These are phyloP conservation scores for Mariannaea sp. DNA, from an alignment of 2,329 filamentous ascomycete species.

Conservation along the genomic window DNA sequence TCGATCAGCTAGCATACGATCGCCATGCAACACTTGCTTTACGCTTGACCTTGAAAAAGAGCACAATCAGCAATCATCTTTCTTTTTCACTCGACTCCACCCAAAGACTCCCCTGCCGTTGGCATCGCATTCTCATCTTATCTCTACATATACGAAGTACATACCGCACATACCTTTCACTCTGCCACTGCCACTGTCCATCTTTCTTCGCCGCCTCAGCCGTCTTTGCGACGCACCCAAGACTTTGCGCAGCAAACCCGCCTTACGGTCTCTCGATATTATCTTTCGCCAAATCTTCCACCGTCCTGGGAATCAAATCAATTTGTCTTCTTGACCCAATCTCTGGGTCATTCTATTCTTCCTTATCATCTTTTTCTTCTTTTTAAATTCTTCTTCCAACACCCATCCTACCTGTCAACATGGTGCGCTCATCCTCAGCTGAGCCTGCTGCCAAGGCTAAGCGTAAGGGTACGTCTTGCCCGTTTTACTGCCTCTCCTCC, in stretches of 20 bases:
- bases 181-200: too few species aligned
- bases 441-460: constrained; percentile 52
- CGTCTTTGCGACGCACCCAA: too few species aligned
- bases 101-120: background rate
- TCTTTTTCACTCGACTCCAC: constrained; percentile 29
- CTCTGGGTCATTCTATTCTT: background rate
- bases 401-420: constrained; percentile 33
- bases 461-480: constrained; percentile 50
- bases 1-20: constrained; percentile 38
- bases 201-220: too few species aligned
- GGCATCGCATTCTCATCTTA: constrained; percentile 27
- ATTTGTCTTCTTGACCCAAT: background rate
- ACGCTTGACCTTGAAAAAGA: constrained; percentile 19
- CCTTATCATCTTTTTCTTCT: background rate
- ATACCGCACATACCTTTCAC: too few species aligned
- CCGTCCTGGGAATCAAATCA: background rate
- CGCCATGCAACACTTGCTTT: constrained; percentile 38
- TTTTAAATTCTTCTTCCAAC: background rate
- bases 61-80: constrained; percentile 2
- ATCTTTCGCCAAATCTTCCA: background rate
- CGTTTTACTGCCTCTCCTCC: constrained; percentile 3
- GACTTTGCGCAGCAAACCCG: too few species aligned
- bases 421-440: constrained; percentile 50
- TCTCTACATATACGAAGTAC: too few species aligned
- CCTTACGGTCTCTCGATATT: too few species aligned